Conservation (phyloP, 2,329 filamentous ascomycete genomes). For the Aspergillus jensenii region DNA sequence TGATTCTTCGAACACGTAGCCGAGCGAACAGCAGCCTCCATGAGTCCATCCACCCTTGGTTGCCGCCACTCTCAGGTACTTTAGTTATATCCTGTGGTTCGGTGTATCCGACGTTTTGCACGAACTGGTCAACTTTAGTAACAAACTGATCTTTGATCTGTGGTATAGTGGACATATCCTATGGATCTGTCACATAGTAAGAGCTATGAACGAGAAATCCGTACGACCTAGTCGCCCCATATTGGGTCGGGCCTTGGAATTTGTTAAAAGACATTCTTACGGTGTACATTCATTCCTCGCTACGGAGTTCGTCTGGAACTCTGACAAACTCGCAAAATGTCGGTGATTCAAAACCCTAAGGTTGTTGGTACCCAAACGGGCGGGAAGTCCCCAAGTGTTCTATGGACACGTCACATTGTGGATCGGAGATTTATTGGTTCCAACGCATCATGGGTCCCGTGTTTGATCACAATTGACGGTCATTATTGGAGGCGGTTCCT, state of each 20-base stretch:
- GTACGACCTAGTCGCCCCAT: background rate
- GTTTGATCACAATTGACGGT: conserved; percentile 11
- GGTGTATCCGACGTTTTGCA: background rate
- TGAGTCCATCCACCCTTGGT: background rate
- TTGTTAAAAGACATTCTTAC: background rate
- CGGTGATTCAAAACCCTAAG: background rate
- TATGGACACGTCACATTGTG: conserved; percentile 21
- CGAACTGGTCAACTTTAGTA: background rate
- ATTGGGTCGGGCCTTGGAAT: background rate
- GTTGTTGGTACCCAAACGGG: background rate
- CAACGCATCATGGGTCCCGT: conserved; percentile 8
- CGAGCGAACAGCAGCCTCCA: background rate
- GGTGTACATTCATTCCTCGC: background rate
- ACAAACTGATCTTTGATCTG: background rate
- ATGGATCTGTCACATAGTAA: conserved; percentile 20
- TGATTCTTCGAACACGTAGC: background rate
- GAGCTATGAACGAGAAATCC: background rate
- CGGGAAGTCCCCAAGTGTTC: conserved; percentile 1
- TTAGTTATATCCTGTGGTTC: background rate
- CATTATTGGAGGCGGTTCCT: conserved; percentile 14
- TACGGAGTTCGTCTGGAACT: no score
- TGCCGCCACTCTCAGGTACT: background rate
- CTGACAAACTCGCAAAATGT: background rate
- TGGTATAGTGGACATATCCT: conserved; percentile 11
- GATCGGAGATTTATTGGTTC: conserved; percentile 10